Conservation (phyloP, 2,329 filamentous ascomycete species). For the Pseudopyrenochaeta lycopersici region DNA sequence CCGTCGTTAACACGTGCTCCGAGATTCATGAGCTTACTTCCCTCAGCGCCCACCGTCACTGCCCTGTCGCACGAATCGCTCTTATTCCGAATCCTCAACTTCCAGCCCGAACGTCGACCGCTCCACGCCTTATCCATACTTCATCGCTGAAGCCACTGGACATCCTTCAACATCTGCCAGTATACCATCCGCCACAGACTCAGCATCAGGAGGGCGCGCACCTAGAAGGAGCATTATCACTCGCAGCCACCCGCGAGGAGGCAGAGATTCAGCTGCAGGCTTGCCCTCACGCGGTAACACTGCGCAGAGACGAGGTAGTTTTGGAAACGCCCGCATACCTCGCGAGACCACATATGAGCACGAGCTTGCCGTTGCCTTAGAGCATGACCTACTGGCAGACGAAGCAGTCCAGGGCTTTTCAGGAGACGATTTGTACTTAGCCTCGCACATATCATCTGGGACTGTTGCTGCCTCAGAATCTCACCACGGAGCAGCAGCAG, state of each 20-base stretch:
- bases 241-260: conserved; percentile 1
- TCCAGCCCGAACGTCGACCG: conserved; percentile 2
- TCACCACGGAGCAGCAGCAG: background rate
- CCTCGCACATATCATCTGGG: background rate
- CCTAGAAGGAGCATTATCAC: conserved; percentile 3
- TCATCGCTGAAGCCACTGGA: background rate
- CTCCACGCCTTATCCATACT: background rate
- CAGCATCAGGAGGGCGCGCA: background rate
- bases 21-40: conserved; percentile 4
- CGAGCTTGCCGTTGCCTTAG: conserved; percentile 16
- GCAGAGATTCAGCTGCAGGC: conserved; percentile 6
- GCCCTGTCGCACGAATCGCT: conserved; percentile 7
- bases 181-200: background rate
- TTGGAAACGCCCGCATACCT: background rate
- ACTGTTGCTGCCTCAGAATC: background rate
- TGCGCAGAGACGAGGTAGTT: conserved; percentile 1
- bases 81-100: conserved; percentile 1
- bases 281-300: conserved; percentile 11
- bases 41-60: conserved; percentile 9
- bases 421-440: background rate
- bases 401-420: background rate
- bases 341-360: conserved; percentile 5
- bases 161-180: background rate
- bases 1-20: background rate
- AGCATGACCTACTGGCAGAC: conserved; percentile 13